Evolutionary conservation across 2,329 filamentous ascomycete species (phyloP).

Genomic region (Apiospora saccharicola): DNA sequence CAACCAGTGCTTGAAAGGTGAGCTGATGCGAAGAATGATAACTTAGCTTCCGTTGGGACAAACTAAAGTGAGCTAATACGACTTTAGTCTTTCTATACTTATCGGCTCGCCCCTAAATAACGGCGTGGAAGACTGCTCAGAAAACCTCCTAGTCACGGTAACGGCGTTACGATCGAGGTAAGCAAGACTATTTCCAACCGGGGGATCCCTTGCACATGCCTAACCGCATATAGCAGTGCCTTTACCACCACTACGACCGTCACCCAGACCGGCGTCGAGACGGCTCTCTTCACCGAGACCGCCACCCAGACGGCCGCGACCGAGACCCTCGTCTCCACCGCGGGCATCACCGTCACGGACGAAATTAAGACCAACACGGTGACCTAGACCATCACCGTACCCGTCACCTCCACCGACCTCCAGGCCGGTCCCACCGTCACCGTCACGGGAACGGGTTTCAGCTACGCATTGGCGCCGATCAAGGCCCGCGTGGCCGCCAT

Average conservation of each 20-base stretch:
- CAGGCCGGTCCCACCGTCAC: too few species aligned
- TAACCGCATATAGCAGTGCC: not conserved
- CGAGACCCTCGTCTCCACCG: not conserved
- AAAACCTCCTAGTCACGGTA: not conserved
- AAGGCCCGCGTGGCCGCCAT: too few species aligned
- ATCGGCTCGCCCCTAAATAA: not conserved
- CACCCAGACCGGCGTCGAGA: not conserved
- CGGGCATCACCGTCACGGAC: not conserved
- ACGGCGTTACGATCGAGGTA: not conserved
- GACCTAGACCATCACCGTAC: constrained; percentile 26
- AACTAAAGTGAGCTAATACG: too few species aligned
- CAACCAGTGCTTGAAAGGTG: not conserved
- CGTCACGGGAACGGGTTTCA: too few species aligned
- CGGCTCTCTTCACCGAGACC: not conserved
- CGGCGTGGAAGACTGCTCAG: not conserved
- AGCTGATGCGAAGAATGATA: too few species aligned
- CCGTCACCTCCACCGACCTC: constrained; percentile 22
- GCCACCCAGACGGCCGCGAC: not conserved
- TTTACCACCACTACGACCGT: not conserved
- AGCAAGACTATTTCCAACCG: not conserved
- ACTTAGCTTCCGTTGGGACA: not conserved
- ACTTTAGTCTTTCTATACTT: not conserved
- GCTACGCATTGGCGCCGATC: too few species aligned
- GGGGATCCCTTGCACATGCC: too few species aligned
- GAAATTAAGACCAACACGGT: not conserved